Evolutionary conservation across 148 eudicot species (phyloP).

Genomic region (Diospyros kaki): DNA sequence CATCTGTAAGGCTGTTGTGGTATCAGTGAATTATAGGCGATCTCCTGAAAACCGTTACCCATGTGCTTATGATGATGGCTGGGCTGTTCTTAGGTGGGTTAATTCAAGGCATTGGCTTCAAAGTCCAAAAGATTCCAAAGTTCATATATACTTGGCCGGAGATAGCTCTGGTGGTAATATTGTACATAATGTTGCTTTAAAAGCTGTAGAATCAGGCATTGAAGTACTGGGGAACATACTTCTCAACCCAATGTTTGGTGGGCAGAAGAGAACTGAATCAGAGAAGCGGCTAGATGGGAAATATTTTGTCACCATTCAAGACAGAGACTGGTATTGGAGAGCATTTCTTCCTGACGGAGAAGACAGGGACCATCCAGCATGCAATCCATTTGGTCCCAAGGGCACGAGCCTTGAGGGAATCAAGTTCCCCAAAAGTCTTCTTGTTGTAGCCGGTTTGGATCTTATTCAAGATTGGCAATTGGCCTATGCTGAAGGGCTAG

Average conservation of each 20-base stretch:
- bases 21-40: constrained; percentile 70
- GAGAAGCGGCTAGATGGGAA: constrained; percentile 15
- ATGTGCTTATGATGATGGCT: constrained; percentile 81
- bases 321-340: constrained; percentile 22
- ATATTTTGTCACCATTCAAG: constrained; percentile 16
- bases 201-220: constrained; percentile 51
- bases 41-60: constrained; percentile 74
- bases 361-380: constrained; percentile 22
- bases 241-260: constrained; percentile 23
- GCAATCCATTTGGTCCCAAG: constrained; percentile 17
- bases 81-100: constrained; percentile 72
- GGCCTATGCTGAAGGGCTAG: constrained; percentile 17
- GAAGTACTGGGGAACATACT: constrained; percentile 25
- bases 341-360: constrained; percentile 22
- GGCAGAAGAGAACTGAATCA: constrained; percentile 15
- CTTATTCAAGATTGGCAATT: constrained; percentile 21
- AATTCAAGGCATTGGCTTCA: constrained; percentile 54
- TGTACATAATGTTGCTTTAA: constrained; percentile 71
- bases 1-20: constrained; percentile 63
- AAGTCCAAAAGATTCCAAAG: constrained; percentile 51
- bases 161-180: constrained; percentile 94
- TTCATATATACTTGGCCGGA: constrained; percentile 60
- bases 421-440: constrained; percentile 19
- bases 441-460: constrained; percentile 22
- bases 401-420: constrained; percentile 11